Base-by-base conservation (phyloP, 768 basidiomycete species). In the Hirschioporus abietinus region DNA sequence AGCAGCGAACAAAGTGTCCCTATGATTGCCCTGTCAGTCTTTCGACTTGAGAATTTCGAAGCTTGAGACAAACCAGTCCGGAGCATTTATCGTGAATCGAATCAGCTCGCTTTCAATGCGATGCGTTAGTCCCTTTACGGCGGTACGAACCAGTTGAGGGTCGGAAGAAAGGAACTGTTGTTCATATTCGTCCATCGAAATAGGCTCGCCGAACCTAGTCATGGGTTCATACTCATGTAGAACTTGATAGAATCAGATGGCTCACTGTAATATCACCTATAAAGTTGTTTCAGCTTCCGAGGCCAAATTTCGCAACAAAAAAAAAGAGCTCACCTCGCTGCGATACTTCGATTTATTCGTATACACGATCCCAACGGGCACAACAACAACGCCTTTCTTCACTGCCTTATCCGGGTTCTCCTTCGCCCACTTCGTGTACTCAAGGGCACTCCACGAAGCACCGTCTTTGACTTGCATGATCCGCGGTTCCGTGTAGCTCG, bases 271-370 rank as follows among this genome's bases (percentile, higher is more conserved):
- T 68, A 92, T 86, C 64, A 88, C 90, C 89, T 91, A 67, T 24
- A 64, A 61, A 27, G 63, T 42, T 61, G 20, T 61, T 35, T 26
- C 52, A 57, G 70, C 60, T 67, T 66, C 25, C 52, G 66, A 60
- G 42, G 63, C 42, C 35, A 67, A 59, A 65, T 62, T 76, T 52
- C 71, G 71, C 65, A 35, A 66, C 58, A 67, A 60, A 62, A 12
- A 20, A 35, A 36, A 61, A 18, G 60, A 6, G 80, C 92, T 78
- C 67, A 95, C 96, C 70, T 86, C 78, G 74, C 94, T 96, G 68
- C 96, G 84, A 74, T 99, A 99, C 80, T 96, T 96, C 36, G 91
- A 87, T 77, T 99, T 99, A 79, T 98, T 89, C 66, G 93, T 94
- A 76, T 99, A 99, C 17, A 94, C 93, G 69, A 99, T 95, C 5